Evolutionary conservation across 23 red algal genomes (phyloP), one percentile per base, ranked within the genome.

Genomic region (Gracilaria vermiculophylla): DNA sequence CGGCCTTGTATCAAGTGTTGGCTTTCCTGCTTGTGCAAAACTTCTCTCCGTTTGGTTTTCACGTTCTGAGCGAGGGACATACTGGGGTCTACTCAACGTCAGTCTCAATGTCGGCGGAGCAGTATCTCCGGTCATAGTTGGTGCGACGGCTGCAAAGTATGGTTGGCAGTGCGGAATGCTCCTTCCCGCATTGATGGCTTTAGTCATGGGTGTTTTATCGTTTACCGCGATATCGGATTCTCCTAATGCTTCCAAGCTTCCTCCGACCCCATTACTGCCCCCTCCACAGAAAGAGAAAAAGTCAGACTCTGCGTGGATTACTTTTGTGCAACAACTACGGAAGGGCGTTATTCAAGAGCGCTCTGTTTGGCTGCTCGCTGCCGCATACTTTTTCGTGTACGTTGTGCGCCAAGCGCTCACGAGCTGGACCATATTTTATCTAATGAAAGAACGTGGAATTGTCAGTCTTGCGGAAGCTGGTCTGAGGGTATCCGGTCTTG

Each of bases 311-410:
- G 61, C 60, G 20, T 37, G 31, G 45, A n/a, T 12, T 31, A 58
- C 72, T 67, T 80, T 90, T 69, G 34, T 25, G 24, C 54, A 48
- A 15, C 86, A 90, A 33, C 34, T 90, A 27, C 53, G 53, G 28
- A 37, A 80, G 7, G 86, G 86, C 12, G 74, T 78, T 33, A 29
- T 86, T 5, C 42, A 62, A 44, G 78, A 76, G 51, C 33, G 32
- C 8, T 69, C 62, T 9, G 65, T 86, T n/a, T 78, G 40, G 91
- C 53, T 69, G 9, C 53, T 94, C 7, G 91, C 91, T 14, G 55
- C 55, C 32, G 69, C 91, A 15, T 94, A 94, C 45, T 94, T 94
- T 86, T 94, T 94, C 40, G 80, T 94, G 20, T 82, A 85, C 77
- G 39, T 78, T 61, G 76, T 87, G 20, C 54, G 69, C 0, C 86